phyloP scores from a whole-genome alignment of 2,329 filamentous ascomycete genomes.

The Calycina herbarum region DNA sequence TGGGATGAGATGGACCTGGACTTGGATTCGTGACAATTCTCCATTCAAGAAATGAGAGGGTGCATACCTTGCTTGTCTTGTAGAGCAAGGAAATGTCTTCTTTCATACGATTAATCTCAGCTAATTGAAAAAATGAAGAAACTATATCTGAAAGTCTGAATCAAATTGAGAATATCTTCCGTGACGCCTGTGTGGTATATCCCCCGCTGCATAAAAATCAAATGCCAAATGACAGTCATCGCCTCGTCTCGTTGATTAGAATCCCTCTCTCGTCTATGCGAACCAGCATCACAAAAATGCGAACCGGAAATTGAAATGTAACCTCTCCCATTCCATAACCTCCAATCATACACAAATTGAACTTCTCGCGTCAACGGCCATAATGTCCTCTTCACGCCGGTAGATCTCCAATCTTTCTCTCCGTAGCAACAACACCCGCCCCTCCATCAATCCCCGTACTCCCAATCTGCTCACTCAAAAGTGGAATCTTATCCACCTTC shows the following conservation, averaged over 20 bases:
- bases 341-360: not conserved
- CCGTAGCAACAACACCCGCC: slow-evolving; percentile 48
- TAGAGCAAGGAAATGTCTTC: not conserved
- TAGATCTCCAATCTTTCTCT: slow-evolving; percentile 45
- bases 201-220: slow-evolving; percentile 2
- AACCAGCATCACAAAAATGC: not conserved
- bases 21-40: not conserved
- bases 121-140: slow-evolving; percentile 1
- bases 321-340: not conserved
- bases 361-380: not conserved
- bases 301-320: not conserved
- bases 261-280: not conserved
- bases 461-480: slow-evolving; percentile 51
- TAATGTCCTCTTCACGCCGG: slow-evolving; percentile 24
- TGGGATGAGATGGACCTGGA: not conserved
- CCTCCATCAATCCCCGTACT: slow-evolving; percentile 47
- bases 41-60: not conserved
- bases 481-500: slow-evolving; percentile 55
- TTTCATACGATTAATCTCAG: not conserved
- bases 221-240: not conserved
- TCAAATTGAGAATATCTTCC: not conserved
- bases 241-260: not conserved
- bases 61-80: not conserved
- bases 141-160: not conserved
- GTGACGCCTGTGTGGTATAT: slow-evolving; percentile 8